A percentile compares a stretch with the other conserved stretches of the same genome.
phyloP scores from a whole-genome alignment of 441 rosid species.

The Populus trichocarpa region DNA sequence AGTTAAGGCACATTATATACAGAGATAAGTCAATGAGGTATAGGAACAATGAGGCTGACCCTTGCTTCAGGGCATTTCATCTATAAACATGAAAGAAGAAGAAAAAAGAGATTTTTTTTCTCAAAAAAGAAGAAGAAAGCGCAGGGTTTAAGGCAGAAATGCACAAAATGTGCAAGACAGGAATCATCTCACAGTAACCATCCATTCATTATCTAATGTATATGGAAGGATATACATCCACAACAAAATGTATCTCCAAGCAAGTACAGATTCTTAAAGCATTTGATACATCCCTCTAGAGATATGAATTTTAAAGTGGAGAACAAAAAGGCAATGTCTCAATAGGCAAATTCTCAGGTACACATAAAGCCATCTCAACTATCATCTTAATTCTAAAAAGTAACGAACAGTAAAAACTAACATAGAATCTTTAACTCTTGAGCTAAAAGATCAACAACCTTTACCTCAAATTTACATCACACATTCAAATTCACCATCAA shows the following conservation, averaged over 20 bases:
- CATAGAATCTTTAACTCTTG: not conserved
- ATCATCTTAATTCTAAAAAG: not conserved
- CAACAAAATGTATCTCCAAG: not conserved
- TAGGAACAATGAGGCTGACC: not conserved
- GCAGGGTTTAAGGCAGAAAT: not conserved
- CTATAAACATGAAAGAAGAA: not conserved
- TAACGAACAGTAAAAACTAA: conserved; percentile 16
- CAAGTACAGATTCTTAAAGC: conserved; percentile 4
- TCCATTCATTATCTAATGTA: not conserved
- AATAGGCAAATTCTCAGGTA: conserved; percentile 11
- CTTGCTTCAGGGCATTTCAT: not conserved
- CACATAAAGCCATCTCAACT: conserved; percentile 11
- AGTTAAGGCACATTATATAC: not conserved
- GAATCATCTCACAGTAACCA: not conserved
- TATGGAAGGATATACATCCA: not conserved
- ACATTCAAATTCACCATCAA: not conserved
- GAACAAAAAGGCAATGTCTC: not conserved
- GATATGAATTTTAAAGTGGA: not conserved
- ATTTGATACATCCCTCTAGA: conserved; percentile 9
- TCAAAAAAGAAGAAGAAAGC: not conserved
- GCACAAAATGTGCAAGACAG: not conserved
- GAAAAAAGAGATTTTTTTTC: not conserved
- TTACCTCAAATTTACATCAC: not conserved
- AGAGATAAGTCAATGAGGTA: not conserved
- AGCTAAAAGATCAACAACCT: conserved; percentile 13